Conservation (phyloP, 768 basidiomycete genomes). For the Podaxis mareebaensis region DNA sequence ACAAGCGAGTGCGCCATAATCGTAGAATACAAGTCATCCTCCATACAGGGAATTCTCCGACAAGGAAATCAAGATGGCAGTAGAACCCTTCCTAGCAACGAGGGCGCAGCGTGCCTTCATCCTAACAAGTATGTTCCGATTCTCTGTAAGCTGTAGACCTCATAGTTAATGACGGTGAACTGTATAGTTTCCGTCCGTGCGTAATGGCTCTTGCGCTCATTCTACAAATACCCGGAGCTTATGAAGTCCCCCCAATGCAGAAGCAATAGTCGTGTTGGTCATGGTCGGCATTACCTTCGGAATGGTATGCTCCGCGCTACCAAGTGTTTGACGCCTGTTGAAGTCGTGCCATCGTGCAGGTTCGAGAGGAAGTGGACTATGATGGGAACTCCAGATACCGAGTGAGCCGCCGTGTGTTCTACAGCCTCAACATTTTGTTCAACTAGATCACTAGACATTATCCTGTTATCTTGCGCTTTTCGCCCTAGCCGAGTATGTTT, state of each 20-base stretch:
- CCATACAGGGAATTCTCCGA: background rate
- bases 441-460: constrained; percentile 50
- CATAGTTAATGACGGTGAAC: constrained; percentile 5
- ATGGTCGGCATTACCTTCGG: constrained; percentile 76
- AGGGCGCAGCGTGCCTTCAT: constrained; percentile 74
- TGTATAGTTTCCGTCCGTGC: constrained; percentile 57
- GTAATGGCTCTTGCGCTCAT: constrained; percentile 28
- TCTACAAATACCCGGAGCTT: background rate
- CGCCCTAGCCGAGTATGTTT: constrained; percentile 72
- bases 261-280: constrained; percentile 71
- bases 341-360: constrained; percentile 35
- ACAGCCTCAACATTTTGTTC: background rate
- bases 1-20: background rate
- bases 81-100: constrained; percentile 72
- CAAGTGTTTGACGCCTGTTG: background rate
- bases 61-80: constrained; percentile 49
- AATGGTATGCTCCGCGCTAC: constrained; percentile 41
- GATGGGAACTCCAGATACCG: constrained; percentile 46
- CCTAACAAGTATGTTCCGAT: constrained; percentile 54
- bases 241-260: constrained; percentile 35
- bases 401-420: constrained; percentile 30
- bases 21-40: background rate
- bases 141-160: background rate
- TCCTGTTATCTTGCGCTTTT: constrained; percentile 87
- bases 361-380: constrained; percentile 46